These are phyloP conservation scores for Protea cynaroides DNA, from an alignment of 164 flowering plant species.

Conservation along the genomic window DNA sequence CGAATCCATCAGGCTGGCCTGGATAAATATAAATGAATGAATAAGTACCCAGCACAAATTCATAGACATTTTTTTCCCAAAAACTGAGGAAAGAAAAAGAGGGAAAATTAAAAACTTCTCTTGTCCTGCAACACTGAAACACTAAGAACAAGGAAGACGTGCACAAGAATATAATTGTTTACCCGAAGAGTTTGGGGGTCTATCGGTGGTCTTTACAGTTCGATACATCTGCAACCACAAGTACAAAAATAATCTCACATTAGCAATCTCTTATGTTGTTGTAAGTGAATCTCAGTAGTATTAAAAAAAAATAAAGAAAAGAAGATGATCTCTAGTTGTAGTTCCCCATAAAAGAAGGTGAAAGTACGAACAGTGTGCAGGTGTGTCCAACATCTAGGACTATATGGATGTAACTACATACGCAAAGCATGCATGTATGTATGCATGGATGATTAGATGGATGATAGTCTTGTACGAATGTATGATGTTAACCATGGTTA, in stretches of 20 bases:
- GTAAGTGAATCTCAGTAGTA: no score
- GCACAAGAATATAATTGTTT: background rate
- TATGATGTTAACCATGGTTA: conserved; percentile 31
- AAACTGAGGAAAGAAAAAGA: no score
- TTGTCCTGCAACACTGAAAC: background rate
- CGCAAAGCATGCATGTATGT: background rate
- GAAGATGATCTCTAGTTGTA: no score
- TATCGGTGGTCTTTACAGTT: conserved; percentile 93
- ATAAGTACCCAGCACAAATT: background rate
- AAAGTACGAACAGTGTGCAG: background rate
- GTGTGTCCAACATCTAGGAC: background rate
- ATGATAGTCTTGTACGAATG: conserved; percentile 11
- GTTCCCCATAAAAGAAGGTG: background rate
- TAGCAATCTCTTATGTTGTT: no score
- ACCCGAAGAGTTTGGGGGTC: conserved; percentile 88
- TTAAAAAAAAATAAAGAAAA: no score
- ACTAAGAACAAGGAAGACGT: background rate
- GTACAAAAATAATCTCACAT: background rate
- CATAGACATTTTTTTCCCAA: background rate
- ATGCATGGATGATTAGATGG: background rate
- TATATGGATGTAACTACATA: background rate
- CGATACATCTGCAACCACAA: conserved; percentile 79
- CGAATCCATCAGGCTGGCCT: conserved; percentile 64
- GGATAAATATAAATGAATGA: background rate
- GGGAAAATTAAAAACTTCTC: background rate